Evolutionary conservation across 371 early-diverging fungal species (phyloP), one percentile per base, ranked within the genome.

Genomic region (Lichtheimia ramosa): DNA sequence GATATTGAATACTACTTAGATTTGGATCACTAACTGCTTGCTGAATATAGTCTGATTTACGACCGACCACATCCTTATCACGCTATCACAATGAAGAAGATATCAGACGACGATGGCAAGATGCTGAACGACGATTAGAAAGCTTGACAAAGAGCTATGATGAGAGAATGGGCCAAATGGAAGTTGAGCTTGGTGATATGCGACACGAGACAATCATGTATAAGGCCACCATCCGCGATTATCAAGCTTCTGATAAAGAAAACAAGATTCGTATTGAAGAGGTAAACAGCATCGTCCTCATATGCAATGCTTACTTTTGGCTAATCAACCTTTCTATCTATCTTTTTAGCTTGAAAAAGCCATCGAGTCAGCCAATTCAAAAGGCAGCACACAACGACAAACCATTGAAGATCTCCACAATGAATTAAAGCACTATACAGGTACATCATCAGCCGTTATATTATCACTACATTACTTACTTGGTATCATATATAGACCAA

Each of bases 221-320:
- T 40, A 63, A 64, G 16, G 15, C 50, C 0, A 4, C 59, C 3
- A 43, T 69, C 1, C 12, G 27, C 2, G 62, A 64, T 12, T 55
- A 64, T 13, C 58, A 66, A 25, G 24, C 52, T 2, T 57, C 56
- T 23, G 69, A 68, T 56, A 56, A 50, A 56, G 59, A 66, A 10
- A 58, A 54, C 21, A 21, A 56, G 27, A 62, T 64, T 8, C 64
- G 54, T 25, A 73, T 73, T 40, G 48, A 54, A 14, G 57, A 58
- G n/a, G 48, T 55, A 43, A 43, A 1, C 5, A 23, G 3, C 6
- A 43, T 43, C n/a, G n/a, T n/a, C n/a, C 43, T 21, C 2, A 14
- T 24, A 50, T 12, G 13, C 5, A 6, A 15, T 43, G 43, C 43
- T 5, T n/a, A 6, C n/a, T 10, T 39, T 34, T 34, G 20, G 7